Percentiles rank a stretch among this genome's conserved stretches.
Evolutionary conservation across 495 filamentous ascomycete species (phyloP).

Genomic region (Lasiosphaeria ovina): DNA sequence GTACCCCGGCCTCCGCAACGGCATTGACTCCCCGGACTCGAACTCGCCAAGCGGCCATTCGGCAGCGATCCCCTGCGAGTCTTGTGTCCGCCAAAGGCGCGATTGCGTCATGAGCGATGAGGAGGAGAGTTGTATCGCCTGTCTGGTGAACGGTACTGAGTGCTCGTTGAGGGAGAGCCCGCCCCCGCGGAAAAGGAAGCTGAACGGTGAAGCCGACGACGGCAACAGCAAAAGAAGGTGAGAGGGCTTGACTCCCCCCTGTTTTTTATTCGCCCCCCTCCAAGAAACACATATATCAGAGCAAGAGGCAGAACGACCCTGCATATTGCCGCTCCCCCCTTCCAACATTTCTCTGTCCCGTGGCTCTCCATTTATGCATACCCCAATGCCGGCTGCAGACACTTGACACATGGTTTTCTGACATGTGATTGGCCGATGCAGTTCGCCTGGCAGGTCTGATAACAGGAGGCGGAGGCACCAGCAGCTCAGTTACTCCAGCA

Average conservation of each 20-base stretch:
- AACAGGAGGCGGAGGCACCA: constrained; percentile 52
- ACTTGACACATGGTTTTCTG: constrained; percentile 27
- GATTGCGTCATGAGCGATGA: constrained; percentile 86
- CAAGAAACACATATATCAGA: not conserved
- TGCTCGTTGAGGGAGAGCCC: constrained; percentile 66
- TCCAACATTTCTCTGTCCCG: not conserved
- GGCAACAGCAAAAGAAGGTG: constrained; percentile 57
- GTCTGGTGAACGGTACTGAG: constrained; percentile 58
- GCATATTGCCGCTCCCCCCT: constrained; percentile 9
- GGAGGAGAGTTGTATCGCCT: constrained; percentile 60
- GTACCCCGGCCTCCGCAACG: constrained; percentile 42
- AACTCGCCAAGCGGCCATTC: constrained; percentile 44
- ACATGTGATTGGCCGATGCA: constrained; percentile 47
- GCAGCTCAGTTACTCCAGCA: constrained; percentile 54
- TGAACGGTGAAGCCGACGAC: constrained; percentile 60
- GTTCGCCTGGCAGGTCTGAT: constrained; percentile 53
- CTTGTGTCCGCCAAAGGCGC: constrained; percentile 79
- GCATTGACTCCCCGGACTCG: constrained; percentile 50
- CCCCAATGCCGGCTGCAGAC: constrained; percentile 6
- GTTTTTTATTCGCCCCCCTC: constrained; percentile 3
- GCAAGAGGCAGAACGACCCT: constrained; percentile 19
- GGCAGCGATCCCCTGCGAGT: constrained; percentile 45
- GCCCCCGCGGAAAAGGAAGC: constrained; percentile 71
- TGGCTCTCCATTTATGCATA: constrained; percentile 12
- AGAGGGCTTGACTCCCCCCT: constrained; percentile 25